Conservation (phyloP, 495 filamentous ascomycete species). For the Pseudevernia furfuracea region DNA sequence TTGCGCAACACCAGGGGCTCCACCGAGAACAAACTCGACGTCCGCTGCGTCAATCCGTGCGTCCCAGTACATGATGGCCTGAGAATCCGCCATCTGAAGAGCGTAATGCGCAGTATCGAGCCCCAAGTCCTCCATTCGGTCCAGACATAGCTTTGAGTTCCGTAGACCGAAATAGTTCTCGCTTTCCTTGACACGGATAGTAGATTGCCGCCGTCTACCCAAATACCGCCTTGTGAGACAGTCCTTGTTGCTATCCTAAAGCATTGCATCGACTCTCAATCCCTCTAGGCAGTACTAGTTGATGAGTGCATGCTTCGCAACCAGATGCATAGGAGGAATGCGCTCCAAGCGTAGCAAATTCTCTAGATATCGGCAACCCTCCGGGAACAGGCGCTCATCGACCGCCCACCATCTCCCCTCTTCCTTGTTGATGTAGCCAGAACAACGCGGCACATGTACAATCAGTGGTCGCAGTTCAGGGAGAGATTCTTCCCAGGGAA, state of each 20-base stretch:
- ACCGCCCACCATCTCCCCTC: background rate
- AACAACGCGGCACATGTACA: background rate
- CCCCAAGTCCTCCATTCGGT: conserved; percentile 38
- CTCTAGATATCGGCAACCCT: background rate
- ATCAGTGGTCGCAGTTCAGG: no score
- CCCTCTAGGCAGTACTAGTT: conserved; percentile 6
- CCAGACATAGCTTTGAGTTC: conserved; percentile 40
- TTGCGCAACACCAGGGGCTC: conserved; percentile 14
- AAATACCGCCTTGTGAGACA: conserved; percentile 40
- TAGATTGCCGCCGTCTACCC: conserved; percentile 30
- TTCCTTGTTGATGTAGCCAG: conserved; percentile 13
- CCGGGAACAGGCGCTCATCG: background rate
- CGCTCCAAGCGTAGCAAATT: conserved; percentile 4
- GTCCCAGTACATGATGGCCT: conserved; percentile 41
- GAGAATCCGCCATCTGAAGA: conserved; percentile 34
- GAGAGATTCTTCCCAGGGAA: no score
- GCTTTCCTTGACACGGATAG: background rate
- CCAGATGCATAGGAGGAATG: conserved; percentile 8
- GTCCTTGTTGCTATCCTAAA: conserved; percentile 28
- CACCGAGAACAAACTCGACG: conserved; percentile 44
- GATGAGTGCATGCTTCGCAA: conserved; percentile 9
- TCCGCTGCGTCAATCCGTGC: conserved; percentile 39
- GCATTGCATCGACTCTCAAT: background rate
- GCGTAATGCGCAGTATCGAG: conserved; percentile 26
- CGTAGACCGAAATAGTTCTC: conserved; percentile 32